Evolutionary conservation across 176 grass and related monocot genomes (phyloP).

Genomic region (Carex parvula): DNA sequence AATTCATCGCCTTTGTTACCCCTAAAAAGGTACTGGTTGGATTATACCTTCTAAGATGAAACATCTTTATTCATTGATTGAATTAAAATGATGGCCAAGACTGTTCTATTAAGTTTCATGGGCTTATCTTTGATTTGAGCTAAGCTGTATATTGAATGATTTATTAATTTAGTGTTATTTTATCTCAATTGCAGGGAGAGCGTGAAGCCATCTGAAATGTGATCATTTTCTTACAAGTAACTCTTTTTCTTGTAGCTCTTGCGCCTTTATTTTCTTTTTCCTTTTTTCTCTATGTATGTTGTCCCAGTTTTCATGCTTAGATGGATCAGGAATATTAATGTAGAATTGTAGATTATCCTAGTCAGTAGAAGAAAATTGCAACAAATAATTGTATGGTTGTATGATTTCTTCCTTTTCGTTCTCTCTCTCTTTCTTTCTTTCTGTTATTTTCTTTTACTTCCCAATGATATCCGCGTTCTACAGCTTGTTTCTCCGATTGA

Average conservation of each 20-base stretch:
- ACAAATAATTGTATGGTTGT: neutral
- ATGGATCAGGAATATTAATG: conserved; percentile 1
- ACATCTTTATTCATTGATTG: neutral
- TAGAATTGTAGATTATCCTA: conserved; percentile 11
- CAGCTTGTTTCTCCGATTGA: too few relatives aligned
- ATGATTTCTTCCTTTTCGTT: neutral
- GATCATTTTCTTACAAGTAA: conserved; percentile 3
- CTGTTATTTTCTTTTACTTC: too few relatives aligned
- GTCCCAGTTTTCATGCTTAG: neutral
- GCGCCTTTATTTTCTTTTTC: neutral
- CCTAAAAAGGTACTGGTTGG: conserved; percentile 42
- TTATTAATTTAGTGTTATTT: neutral
- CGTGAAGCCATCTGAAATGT: conserved; percentile 23
- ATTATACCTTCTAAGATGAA: neutral
- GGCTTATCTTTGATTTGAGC: neutral
- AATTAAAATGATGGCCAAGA: neutral
- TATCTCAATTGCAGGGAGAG: conserved; percentile 14
- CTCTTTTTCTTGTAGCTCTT: neutral
- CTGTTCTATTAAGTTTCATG: neutral
- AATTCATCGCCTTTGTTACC: conserved; percentile 45
- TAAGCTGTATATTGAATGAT: neutral
- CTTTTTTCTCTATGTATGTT: neutral
- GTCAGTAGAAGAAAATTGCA: neutral
- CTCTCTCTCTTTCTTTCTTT: too few relatives aligned
- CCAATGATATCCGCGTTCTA: too few relatives aligned